A percentile compares a stretch with the other conserved stretches of the same genome.
These are phyloP conservation scores for Ganoderma leucocontextum DNA, from an alignment of 1,284 basidiomycete species.

Conservation along the genomic window DNA sequence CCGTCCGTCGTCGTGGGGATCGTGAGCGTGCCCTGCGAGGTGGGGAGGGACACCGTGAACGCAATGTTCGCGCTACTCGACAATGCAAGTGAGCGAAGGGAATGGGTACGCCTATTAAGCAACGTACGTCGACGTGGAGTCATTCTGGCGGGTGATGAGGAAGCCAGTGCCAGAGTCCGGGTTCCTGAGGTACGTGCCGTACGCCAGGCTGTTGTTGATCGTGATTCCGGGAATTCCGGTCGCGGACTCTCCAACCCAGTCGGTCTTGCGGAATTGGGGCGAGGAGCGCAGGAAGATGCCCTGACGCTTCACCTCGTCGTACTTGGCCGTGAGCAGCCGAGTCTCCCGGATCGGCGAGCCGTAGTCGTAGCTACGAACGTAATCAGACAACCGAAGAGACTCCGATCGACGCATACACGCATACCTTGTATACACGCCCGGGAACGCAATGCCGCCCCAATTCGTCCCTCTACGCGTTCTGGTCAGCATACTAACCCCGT, in stretches of 20 bases:
- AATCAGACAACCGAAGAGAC: no score
- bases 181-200: slow-evolving; percentile 71
- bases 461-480: slow-evolving; percentile 67
- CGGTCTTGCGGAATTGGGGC: slow-evolving; percentile 79
- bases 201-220: slow-evolving; percentile 58
- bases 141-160: slow-evolving; percentile 72
- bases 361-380: slow-evolving; percentile 63
- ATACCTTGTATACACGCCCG: slow-evolving; percentile 61
- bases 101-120: slow-evolving; percentile 16
- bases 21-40: slow-evolving; percentile 55
- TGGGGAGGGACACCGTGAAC: slow-evolving; percentile 67
- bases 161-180: slow-evolving; percentile 71
- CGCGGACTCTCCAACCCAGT: slow-evolving; percentile 71
- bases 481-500: background rate
- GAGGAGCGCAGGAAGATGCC: slow-evolving; percentile 79
- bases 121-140: slow-evolving; percentile 71
- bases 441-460: slow-evolving; percentile 80
- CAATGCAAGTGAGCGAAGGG: background rate
- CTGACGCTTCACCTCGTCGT: slow-evolving; percentile 77
- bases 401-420: background rate
- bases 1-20: slow-evolving; percentile 58
- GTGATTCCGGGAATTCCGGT: slow-evolving; percentile 53
- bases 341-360: slow-evolving; percentile 73
- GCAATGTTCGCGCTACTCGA: slow-evolving; percentile 51
- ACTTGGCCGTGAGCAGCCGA: slow-evolving; percentile 72